These are phyloP conservation scores for Candida schatavii DNA, from an alignment of 805 yeast species.

Conservation along the genomic window DNA sequence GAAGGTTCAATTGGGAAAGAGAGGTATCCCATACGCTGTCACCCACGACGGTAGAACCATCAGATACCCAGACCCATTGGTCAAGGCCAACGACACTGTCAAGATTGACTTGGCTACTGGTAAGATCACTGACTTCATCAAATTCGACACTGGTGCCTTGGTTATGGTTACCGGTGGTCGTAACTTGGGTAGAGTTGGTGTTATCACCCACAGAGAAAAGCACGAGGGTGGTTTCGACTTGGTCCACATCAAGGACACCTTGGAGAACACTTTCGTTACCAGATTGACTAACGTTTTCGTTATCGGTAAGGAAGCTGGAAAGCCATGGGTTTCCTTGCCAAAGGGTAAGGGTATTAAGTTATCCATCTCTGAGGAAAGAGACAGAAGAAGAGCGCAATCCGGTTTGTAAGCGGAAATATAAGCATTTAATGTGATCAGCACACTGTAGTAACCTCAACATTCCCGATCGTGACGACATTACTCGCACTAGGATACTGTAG, in stretches of 20 bases:
- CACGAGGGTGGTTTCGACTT: slow-evolving; percentile 45
- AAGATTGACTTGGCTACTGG: slow-evolving; percentile 26
- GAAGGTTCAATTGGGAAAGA: slow-evolving; percentile 24
- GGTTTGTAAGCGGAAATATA: slow-evolving; percentile 24
- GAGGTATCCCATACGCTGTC: slow-evolving; percentile 24
- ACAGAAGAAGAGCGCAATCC: slow-evolving; percentile 43
- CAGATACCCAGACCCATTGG: slow-evolving; percentile 25
- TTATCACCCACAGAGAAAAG: slow-evolving; percentile 40
- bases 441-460: too few species aligned
- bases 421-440: slow-evolving; percentile 3
- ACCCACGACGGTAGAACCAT: slow-evolving; percentile 28
- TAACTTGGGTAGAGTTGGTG: slow-evolving; percentile 44
- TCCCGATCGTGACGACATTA: too few species aligned
- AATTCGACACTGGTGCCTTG: slow-evolving; percentile 39
- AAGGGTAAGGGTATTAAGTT: slow-evolving; percentile 45
- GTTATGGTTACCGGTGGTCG: slow-evolving; percentile 45
- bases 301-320: slow-evolving; percentile 41
- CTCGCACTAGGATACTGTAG: too few species aligned
- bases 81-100: slow-evolving; percentile 23
- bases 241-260: slow-evolving; percentile 40
- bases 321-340: slow-evolving; percentile 41
- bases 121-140: slow-evolving; percentile 27
- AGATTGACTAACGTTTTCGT: slow-evolving; percentile 41
- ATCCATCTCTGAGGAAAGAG: slow-evolving; percentile 43
- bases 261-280: slow-evolving; percentile 42